Evolutionary conservation across 2,329 filamentous ascomycete species (phyloP).

Genomic region (Shiraia sp.): DNA sequence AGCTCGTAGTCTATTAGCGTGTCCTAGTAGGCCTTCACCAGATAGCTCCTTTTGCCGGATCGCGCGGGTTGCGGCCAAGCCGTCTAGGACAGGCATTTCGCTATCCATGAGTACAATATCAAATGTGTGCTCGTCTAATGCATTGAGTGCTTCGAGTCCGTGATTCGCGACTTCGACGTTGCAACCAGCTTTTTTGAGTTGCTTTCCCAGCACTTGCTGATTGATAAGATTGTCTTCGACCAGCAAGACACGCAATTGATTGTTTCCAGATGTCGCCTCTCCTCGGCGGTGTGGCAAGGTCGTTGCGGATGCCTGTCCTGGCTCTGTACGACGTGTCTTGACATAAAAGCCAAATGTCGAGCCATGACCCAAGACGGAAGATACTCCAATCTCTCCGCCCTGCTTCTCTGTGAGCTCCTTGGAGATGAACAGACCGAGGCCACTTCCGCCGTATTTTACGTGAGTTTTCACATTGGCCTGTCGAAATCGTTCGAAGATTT

Average conservation of each 20-base stretch:
- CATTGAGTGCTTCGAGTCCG: constrained; percentile 42
- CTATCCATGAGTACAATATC: constrained; percentile 54
- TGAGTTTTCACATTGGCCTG: constrained; percentile 44
- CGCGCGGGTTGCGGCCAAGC: constrained; percentile 46
- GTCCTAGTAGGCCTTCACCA: constrained; percentile 17
- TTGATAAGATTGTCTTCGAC: constrained; percentile 49
- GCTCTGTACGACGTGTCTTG: constrained; percentile 34
- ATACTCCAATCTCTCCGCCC: constrained; percentile 53
- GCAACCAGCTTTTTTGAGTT: constrained; percentile 41
- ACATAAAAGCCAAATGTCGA: constrained; percentile 53
- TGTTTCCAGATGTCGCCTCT: neutral
- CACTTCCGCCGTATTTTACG: constrained; percentile 50
- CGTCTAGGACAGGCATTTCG: constrained; percentile 60
- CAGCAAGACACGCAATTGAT: constrained; percentile 33
- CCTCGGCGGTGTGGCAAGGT: constrained; percentile 10
- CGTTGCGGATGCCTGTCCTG: constrained; percentile 6
- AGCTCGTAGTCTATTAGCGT: constrained; percentile 24
- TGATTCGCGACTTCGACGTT: constrained; percentile 39
- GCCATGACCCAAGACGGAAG: constrained; percentile 40
- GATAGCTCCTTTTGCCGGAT: constrained; percentile 54
- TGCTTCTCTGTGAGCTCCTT: constrained; percentile 50
- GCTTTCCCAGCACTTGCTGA: constrained; percentile 41
- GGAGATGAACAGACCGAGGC: constrained; percentile 52
- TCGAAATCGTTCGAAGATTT: constrained; percentile 42
- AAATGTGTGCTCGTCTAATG: constrained; percentile 32